Percentiles rank a stretch among this genome's conserved stretches.
phyloP scores from a whole-genome alignment of 2,329 filamentous ascomycete genomes.

The Diaporthe eres region DNA sequence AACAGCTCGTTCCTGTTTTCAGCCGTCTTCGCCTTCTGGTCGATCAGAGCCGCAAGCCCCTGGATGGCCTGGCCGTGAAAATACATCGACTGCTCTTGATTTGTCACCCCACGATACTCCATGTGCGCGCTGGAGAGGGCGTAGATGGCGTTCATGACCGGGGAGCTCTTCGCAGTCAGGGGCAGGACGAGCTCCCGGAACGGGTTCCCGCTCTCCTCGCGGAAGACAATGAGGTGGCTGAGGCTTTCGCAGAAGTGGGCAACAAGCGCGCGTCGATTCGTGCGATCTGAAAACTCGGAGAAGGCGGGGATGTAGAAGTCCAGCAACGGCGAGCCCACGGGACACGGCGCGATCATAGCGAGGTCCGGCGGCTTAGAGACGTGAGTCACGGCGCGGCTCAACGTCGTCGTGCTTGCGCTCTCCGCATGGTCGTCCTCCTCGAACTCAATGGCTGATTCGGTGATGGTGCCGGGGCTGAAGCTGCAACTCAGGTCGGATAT shows the following conservation, averaged over 20 bases:
- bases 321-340: constrained; percentile 57
- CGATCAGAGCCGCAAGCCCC: constrained; percentile 69
- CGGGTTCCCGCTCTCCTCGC: constrained; percentile 73
- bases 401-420: constrained; percentile 10
- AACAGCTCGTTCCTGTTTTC: constrained; percentile 70
- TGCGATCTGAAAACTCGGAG: constrained; percentile 68
- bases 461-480: constrained; percentile 8
- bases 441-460: constrained; percentile 35
- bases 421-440: constrained; percentile 38
- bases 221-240: constrained; percentile 75
- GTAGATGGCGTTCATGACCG: constrained; percentile 86
- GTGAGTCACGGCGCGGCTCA: constrained; percentile 42
- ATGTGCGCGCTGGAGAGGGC: constrained; percentile 88
- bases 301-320: constrained; percentile 69
- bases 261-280: constrained; percentile 68
- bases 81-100: constrained; percentile 68
- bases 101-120: constrained; percentile 72
- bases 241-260: constrained; percentile 76
- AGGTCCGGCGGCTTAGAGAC: constrained; percentile 52
- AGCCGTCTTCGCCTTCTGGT: constrained; percentile 58
- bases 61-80: constrained; percentile 74
- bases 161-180: constrained; percentile 66
- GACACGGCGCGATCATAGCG: constrained; percentile 58
- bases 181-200: constrained; percentile 76
- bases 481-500: constrained; percentile 35